Evolutionary conservation across 768 basidiomycete genomes (phyloP).

Genomic region (Boletus sp.): DNA sequence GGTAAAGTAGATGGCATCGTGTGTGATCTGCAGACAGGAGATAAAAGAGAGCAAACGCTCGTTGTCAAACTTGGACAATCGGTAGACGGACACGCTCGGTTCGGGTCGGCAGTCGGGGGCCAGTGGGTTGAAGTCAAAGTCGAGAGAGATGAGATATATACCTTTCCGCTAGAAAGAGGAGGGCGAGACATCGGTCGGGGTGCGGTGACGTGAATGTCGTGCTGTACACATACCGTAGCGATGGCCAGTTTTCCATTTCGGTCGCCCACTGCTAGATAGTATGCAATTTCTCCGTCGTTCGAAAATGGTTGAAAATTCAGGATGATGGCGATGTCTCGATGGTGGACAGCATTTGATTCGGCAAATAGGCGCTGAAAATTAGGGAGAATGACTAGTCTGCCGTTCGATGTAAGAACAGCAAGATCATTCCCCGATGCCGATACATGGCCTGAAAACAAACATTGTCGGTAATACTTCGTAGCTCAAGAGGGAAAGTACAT

Average conservation of each 20-base stretch:
- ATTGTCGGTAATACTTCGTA: neutral
- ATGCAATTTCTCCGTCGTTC: constrained; percentile 26
- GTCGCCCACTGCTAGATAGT: constrained; percentile 49
- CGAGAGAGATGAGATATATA: constrained; percentile 25
- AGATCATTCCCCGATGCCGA: constrained; percentile 45
- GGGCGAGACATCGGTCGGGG: neutral
- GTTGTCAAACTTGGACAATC: constrained; percentile 16
- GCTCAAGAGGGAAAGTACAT: neutral
- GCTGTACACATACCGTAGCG: constrained; percentile 39
- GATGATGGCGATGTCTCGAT: constrained; percentile 35
- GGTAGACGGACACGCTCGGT: constrained; percentile 28
- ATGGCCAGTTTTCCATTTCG: constrained; percentile 39
- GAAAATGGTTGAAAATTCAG: constrained; percentile 24
- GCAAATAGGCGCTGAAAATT: constrained; percentile 26
- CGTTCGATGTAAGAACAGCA: constrained; percentile 28
- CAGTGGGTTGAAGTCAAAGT: constrained; percentile 18
- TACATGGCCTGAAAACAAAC: constrained; percentile 35
- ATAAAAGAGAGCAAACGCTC: constrained; percentile 24
- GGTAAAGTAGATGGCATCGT: constrained; percentile 50
- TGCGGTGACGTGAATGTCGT: neutral
- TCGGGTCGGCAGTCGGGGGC: constrained; percentile 31
- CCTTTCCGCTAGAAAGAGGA: constrained; percentile 17
- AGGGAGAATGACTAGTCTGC: constrained; percentile 26
- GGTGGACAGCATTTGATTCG: constrained; percentile 32
- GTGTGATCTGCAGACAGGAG: constrained; percentile 55